Conservation (phyloP, 2,329 filamentous ascomycete species). For the Colletotrichum paranaense region DNA sequence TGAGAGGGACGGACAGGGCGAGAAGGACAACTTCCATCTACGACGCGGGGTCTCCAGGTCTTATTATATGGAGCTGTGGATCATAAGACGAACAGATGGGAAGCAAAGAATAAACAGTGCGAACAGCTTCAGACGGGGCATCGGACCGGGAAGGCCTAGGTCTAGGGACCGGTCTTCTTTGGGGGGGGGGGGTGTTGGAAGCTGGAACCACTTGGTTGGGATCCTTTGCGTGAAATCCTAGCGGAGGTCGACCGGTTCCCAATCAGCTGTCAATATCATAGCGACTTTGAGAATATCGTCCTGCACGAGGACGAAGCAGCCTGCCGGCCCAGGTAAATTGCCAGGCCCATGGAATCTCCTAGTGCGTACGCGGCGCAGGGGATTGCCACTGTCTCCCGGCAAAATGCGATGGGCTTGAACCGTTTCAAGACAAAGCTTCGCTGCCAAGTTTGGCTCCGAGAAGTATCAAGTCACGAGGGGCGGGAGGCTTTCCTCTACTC, state of each 20-base stretch:
- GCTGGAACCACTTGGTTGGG: slow-evolving; percentile 27
- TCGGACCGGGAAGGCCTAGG: slow-evolving; percentile 12
- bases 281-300: slow-evolving; percentile 5
- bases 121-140: slow-evolving; percentile 10
- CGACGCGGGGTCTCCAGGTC: slow-evolving; percentile 29
- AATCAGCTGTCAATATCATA: slow-evolving; percentile 22
- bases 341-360: background rate
- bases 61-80: slow-evolving; percentile 30
- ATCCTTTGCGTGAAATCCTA: slow-evolving; percentile 26
- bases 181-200: background rate
- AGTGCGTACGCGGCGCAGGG: slow-evolving; percentile 13
- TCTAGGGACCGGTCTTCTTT: slow-evolving; percentile 4
- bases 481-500: background rate
- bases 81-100: slow-evolving; percentile 14
- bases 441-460: slow-evolving; percentile 5
- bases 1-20: slow-evolving; percentile 3
- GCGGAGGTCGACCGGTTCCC: slow-evolving; percentile 12
- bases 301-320: slow-evolving; percentile 2
- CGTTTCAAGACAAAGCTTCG: slow-evolving; percentile 33
- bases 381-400: slow-evolving; percentile 25
- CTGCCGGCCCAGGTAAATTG: slow-evolving; percentile 20
- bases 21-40: background rate
- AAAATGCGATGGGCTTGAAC: slow-evolving; percentile 22
- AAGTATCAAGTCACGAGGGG: slow-evolving; percentile 10
- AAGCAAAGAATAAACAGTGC: slow-evolving; percentile 18